Percentiles rank a stretch among this genome's conserved stretches.
These are phyloP conservation scores for Yamadazyma diospyri DNA, from an alignment of 1,139 yeast genomes.

Conservation along the genomic window DNA sequence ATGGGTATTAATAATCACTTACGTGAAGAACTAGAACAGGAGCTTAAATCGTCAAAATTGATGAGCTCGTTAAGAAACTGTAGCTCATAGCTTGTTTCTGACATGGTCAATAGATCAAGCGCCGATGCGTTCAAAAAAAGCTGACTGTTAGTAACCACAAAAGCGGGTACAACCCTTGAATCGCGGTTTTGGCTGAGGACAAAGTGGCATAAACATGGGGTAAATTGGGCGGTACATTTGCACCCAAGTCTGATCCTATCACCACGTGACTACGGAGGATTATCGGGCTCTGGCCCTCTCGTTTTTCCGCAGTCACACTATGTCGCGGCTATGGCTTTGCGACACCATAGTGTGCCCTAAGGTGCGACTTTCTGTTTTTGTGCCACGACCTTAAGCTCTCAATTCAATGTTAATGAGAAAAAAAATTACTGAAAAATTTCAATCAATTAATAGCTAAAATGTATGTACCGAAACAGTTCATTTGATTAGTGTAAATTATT, in stretches of 20 bases:
- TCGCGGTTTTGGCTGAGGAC: too few species aligned
- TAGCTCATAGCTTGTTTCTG: neutral
- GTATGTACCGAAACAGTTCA: slow-evolving; percentile 6
- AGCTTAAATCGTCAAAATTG: slow-evolving; percentile 4
- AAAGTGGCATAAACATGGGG: too few species aligned
- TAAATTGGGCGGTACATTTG: too few species aligned
- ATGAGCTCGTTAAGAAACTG: slow-evolving; percentile 1
- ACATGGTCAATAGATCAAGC: too few species aligned
- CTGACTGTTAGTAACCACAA: too few species aligned
- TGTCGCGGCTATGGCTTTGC: neutral
- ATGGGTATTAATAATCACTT: too few species aligned
- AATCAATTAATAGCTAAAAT: slow-evolving; percentile 8
- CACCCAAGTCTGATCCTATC: neutral
- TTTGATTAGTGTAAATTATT: slow-evolving; percentile 1
- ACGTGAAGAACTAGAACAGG: slow-evolving; percentile 1
- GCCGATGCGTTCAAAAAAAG: too few species aligned
- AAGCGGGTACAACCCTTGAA: too few species aligned
- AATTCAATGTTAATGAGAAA: slow-evolving; percentile 5
- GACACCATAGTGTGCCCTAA: slow-evolving; percentile 4
- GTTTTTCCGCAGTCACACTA: neutral
- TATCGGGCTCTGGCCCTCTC: neutral
- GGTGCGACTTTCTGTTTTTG: slow-evolving; percentile 2
- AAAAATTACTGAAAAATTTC: slow-evolving; percentile 8
- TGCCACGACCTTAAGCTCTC: slow-evolving; percentile 2
- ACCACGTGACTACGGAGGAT: neutral